Base-by-base conservation (phyloP, 2,329 filamentous ascomycete genomes). In the Phaeoacremonium minimum region DNA sequence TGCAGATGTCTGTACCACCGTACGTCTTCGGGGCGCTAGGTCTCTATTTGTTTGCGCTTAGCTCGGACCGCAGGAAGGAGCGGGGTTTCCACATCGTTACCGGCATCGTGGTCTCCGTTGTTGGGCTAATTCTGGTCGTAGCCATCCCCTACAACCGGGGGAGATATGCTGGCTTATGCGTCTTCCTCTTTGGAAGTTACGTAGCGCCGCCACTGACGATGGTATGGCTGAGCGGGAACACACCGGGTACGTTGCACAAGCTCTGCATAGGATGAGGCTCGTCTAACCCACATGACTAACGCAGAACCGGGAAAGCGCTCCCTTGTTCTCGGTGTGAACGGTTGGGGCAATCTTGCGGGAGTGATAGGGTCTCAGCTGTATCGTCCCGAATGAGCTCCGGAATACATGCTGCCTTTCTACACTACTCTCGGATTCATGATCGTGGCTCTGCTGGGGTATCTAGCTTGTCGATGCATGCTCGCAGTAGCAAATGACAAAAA, bases 161-260 rank as follows among this genome's bases (percentile, higher is more conserved):
- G 7, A 48, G 47, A 28, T 60, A 60, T 36, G 42, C 47, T 4
- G 47, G 46, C 6, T 47, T 61, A 6, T 58, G 56, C 20, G 35
- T 61, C 9, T 44, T 58, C 11, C 50, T 59, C 3, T 44, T 52
- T 3, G 57, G 57, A 7, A 53, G 48, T 33, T 58, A 52, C 33
- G 47, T 58, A 12, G 46, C 56, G 3, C 48, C 53, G 17, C 57
- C 53, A 8, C 43, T 60, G 15, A 56, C 55, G 2, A 52, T 53
- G 5, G 57, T 57, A 3, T 61, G 57, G 57, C 36, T 60, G 7
- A 50, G 46, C 20, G 49, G 48, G n/a, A 61, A 59, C 38, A 58
- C 51, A 5, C 22, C 22, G 36, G 42, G 42, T 42, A 36, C n/a
- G 35, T 26, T n/a, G 9, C 22, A 9, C n/a, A 7, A 15, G 11